Percentiles rank a stretch among this genome's conserved stretches.
phyloP scores from a whole-genome alignment of 108 stramenopile genomes.

The Hondaea fermentalgiana region DNA sequence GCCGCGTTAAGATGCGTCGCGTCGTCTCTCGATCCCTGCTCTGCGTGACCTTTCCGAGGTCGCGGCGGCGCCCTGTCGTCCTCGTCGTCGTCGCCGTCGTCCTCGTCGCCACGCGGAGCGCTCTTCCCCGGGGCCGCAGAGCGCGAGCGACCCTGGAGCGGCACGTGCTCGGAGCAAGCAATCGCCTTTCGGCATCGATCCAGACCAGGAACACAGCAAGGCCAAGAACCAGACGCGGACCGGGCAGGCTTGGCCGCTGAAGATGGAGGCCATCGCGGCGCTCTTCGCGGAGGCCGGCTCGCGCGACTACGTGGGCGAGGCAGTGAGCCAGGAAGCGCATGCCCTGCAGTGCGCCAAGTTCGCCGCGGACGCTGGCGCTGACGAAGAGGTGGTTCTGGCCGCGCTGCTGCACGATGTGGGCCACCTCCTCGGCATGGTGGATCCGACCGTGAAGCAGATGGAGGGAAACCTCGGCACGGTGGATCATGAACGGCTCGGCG shows the following conservation, averaged over 20 bases:
- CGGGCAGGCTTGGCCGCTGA: not conserved
- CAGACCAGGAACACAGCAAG: no score
- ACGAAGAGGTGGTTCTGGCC: not conserved
- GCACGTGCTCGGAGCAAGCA: no score
- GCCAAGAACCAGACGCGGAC: no score
- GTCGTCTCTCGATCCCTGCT: no score
- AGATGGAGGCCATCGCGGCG: not conserved
- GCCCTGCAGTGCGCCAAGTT: constrained; percentile 18
- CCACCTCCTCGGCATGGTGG: constrained; percentile 24
- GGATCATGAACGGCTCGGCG: constrained; percentile 24
- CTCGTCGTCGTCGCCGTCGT: no score
- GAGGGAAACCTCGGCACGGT: constrained; percentile 26
- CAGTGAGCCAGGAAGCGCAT: not conserved
- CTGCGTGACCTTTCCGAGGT: no score
- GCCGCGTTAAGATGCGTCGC: no score
- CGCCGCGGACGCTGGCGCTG: not conserved
- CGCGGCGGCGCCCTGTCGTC: no score
- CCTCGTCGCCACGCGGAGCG: no score
- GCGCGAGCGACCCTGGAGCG: no score
- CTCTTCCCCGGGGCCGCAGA: no score
- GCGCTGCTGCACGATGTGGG: constrained; percentile 30
- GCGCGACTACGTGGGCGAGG: constrained; percentile 20
- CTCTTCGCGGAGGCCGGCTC: not conserved
- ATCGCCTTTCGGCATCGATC: no score
- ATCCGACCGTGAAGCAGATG: constrained; percentile 17